These are phyloP conservation scores for Blastocladiella emersonii DNA, from an alignment of 371 early-diverging fungal species.

Conservation along the genomic window DNA sequence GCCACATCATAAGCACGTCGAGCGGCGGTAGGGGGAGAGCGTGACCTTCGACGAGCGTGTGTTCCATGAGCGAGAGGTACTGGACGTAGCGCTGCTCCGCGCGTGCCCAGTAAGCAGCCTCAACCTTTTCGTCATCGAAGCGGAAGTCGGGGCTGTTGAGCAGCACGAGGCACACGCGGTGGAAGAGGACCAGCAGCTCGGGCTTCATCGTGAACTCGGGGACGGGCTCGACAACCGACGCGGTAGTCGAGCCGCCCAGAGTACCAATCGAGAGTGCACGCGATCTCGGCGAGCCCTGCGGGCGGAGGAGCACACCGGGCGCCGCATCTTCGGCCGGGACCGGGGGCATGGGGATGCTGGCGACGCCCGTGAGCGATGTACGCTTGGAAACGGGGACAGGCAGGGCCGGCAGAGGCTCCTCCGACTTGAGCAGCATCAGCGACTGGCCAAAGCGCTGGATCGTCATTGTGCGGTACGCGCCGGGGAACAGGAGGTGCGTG, in stretches of 20 bases:
- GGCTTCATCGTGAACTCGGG: conserved; percentile 1
- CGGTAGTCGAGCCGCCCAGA: too few relatives aligned
- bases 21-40: conserved; percentile 4
- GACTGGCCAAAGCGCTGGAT: neutral
- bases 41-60: neutral
- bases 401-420: neutral
- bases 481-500: conserved; percentile 1
- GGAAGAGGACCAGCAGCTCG: neutral
- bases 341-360: too few relatives aligned
- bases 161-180: neutral
- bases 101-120: neutral
- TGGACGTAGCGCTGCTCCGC: neutral
- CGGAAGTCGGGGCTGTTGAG: neutral
- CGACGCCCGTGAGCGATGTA: neutral
- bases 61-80: neutral
- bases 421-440: neutral
- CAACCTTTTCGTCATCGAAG: neutral
- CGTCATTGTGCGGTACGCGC: neutral
- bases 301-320: too few relatives aligned
- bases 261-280: neutral
- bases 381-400: neutral
- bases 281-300: too few relatives aligned
- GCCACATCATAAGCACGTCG: conserved; percentile 4
- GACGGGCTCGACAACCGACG: neutral
- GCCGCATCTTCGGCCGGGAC: too few relatives aligned